Base-by-base conservation (phyloP, 2,329 filamentous ascomycete species). In the Microcera coccophila region DNA sequence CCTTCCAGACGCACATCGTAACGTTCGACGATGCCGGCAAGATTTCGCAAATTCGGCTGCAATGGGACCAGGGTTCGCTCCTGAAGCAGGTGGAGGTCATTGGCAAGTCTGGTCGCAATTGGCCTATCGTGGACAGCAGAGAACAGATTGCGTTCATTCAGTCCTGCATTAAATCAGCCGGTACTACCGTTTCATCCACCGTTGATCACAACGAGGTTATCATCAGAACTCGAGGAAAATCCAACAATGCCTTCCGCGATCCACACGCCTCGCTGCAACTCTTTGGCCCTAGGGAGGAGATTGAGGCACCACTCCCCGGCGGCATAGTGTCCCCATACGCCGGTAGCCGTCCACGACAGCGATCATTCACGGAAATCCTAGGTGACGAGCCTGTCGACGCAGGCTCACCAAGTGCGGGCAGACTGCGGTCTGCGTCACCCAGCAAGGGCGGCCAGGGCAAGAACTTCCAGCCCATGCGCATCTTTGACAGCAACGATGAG, bases 31-130 rank as follows among this genome's bases (percentile, higher is more conserved):
- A 67, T 52, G 68, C 84, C 36, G 79, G 82, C 63, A 90, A 88
- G 70, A 96, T 98, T 62, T 66, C 78, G 46, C 88, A 93, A 65
- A 87, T 97, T 52, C 87, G 91, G 55, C 81, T 91, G 55, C 88
- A 85, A 64, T 98, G 93, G 93, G 93, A 98, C 64, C 93, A 98
- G 67, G 90, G 84, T 48, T 85, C 89, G 41, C 79, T 98, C 31
- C 79, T 98, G 54, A 97, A 93, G 71, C 85, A 95, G 66, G 78
- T 96, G 51, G 90, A 96, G 49, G 83, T 96, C 43, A 97, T 98
- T 66, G 91, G 93, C 59, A 85, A 84, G 62, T 84, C 85, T 41
- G 88, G 87, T 43, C 87, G 85, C 64, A 95, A 93, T 69, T 98
- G 93, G 93, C 93, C 93, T 41, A 94, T 98, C 62, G 81, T 82